These are phyloP conservation scores for Neocatenulostroma microsporum DNA, from an alignment of 2,329 filamentous ascomycete species.

Conservation along the genomic window DNA sequence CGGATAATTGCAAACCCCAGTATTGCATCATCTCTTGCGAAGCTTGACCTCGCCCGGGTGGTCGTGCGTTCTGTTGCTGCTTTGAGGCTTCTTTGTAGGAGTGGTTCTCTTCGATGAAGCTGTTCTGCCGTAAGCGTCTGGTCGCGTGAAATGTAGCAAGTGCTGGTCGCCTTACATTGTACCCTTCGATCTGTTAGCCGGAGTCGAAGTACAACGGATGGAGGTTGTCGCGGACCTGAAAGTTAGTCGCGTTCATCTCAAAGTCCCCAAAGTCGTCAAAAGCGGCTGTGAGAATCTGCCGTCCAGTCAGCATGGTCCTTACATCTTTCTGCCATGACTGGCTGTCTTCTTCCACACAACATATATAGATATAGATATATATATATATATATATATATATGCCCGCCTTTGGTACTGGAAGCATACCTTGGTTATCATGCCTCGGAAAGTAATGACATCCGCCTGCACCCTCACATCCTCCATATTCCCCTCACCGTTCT, in stretches of 20 bases:
- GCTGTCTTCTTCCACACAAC: background rate
- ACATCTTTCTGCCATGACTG: background rate
- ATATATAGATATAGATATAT: background rate
- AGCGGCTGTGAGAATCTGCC: slow-evolving; percentile 75
- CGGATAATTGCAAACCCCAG: slow-evolving; percentile 57
- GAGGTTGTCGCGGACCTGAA: slow-evolving; percentile 56
- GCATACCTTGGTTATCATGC: slow-evolving; percentile 93
- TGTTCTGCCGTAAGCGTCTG: slow-evolving; percentile 30
- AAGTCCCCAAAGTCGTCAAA: slow-evolving; percentile 84
- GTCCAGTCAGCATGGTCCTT: slow-evolving; percentile 6
- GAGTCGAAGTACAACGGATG: background rate
- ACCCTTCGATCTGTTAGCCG: slow-evolving; percentile 37
- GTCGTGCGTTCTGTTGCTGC: slow-evolving; percentile 39
- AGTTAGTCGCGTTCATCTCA: slow-evolving; percentile 90
- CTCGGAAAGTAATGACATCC: slow-evolving; percentile 84
- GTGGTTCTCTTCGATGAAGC: slow-evolving; percentile 90
- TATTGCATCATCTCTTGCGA: slow-evolving; percentile 80
- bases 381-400: too few relatives aligned
- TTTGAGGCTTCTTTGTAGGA: slow-evolving; percentile 59
- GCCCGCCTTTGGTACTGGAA: too few relatives aligned
- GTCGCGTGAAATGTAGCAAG: background rate
- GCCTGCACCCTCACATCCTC: slow-evolving; percentile 43
- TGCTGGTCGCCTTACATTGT: slow-evolving; percentile 42
- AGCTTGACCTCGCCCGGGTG: slow-evolving; percentile 45
- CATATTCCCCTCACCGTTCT: slow-evolving; percentile 6